Evolutionary conservation across 495 filamentous ascomycete genomes (phyloP).

Genomic region (Penicillium silybi): DNA sequence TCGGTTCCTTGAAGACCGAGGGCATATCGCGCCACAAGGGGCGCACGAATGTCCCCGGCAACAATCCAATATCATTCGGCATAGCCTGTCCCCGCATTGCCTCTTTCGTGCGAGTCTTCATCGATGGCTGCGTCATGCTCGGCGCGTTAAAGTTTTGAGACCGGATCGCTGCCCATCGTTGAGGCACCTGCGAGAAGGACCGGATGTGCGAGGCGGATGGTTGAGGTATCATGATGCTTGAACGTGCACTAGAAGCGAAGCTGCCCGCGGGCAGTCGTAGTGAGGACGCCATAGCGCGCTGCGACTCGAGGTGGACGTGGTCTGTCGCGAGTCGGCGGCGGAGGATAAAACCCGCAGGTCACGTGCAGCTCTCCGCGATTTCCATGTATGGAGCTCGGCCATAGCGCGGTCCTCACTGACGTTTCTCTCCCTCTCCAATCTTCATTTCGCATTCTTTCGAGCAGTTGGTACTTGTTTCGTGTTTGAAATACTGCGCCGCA

Average conservation of each 20-base stretch:
- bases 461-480: background rate
- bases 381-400: constrained; percentile 7
- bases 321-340: constrained; percentile 3
- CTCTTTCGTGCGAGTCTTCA: constrained; percentile 31
- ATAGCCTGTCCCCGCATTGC: constrained; percentile 19
- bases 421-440: background rate
- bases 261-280: constrained; percentile 26
- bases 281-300: constrained; percentile 35
- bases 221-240: constrained; percentile 11
- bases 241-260: constrained; percentile 13
- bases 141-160: constrained; percentile 22
- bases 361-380: constrained; percentile 23
- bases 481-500: background rate
- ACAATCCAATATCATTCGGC: constrained; percentile 51
- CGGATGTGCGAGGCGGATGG: constrained; percentile 24
- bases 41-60: constrained; percentile 56
- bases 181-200: constrained; percentile 32
- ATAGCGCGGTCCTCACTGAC: background rate
- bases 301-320: constrained; percentile 5
- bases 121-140: constrained; percentile 35
- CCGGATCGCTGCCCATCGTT: constrained; percentile 23
- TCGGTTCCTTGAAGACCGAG: constrained; percentile 47
- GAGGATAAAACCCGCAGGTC: constrained; percentile 27
- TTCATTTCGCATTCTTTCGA: background rate
- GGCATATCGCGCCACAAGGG: constrained; percentile 55